Percentiles rank a stretch among this genome's conserved stretches.
phyloP scores from a whole-genome alignment of 2,329 filamentous ascomycete genomes.

The Blastomyces emzantsi region DNA sequence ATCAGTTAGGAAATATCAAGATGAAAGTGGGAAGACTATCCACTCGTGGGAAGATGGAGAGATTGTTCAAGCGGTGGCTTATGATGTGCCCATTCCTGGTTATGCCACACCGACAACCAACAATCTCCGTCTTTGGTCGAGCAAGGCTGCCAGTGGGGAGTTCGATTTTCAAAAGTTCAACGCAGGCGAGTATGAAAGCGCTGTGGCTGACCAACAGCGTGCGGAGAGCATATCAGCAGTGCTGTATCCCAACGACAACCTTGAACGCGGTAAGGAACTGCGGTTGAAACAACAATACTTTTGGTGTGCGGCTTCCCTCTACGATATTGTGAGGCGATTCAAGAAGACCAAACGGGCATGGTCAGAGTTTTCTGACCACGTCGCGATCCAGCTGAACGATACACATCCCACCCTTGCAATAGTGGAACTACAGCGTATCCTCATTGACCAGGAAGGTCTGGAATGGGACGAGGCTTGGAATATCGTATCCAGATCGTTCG shows the following conservation, averaged over 20 bases:
- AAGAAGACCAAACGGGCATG: constrained; percentile 92
- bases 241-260: constrained; percentile 93
- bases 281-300: constrained; percentile 99
- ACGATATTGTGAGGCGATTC: constrained; percentile 94
- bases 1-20: constrained; percentile 62
- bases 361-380: constrained; percentile 86
- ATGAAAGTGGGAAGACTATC: constrained; percentile 65
- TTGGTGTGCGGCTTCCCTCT: constrained; percentile 94
- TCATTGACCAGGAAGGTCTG: constrained; percentile 80
- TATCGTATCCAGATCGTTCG: constrained; percentile 70
- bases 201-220: constrained; percentile 93
- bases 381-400: constrained; percentile 96
- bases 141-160: constrained; percentile 91
- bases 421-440: constrained; percentile 87
- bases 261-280: constrained; percentile 93
- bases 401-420: constrained; percentile 95
- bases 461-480: constrained; percentile 91
- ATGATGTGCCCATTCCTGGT: constrained; percentile 86
- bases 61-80: constrained; percentile 82
- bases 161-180: constrained; percentile 99
- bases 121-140: constrained; percentile 94
- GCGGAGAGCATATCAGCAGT: constrained; percentile 99
- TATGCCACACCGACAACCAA: constrained; percentile 87
- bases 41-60: constrained; percentile 87
- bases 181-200: constrained; percentile 93